Base-by-base conservation (phyloP, 805 yeast species). In the Candida pseudofarinosa region DNA sequence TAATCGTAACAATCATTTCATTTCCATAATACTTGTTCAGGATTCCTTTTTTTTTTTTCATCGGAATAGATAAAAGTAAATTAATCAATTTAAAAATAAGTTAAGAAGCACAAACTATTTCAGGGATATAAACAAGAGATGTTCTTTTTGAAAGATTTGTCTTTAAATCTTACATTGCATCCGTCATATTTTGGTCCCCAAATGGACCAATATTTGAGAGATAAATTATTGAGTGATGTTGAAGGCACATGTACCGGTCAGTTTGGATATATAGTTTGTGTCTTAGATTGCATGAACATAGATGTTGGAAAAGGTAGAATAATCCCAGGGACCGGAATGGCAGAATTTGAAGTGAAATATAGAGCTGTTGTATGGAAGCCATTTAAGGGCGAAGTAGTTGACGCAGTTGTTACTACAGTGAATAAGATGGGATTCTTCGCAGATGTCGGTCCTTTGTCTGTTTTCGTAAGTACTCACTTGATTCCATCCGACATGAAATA, bases 181-280 rank as follows among this genome's bases (percentile, higher is more conserved):
- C 99, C 99, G 41, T 89, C 98, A 28, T 93, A 83, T 65, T 91
- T 90, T 60, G 99, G 99, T 1, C 97, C 98, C 3, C 95, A 90
- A 54, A 93, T 93, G 98, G 89, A 86, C 66, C 95, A 88, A 60
- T 91, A 82, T 59, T 73, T 93, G 53, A 81, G 95, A 60, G 87
- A 89, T 59, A 90, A 91, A 64, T 75, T 93, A 48, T 76, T 93
- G 45, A 89, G 88, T 51, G 99, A 93, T 60, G 99, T 93, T 35
- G 99, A 93, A 68, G 99, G 99, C 19, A 89, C 98, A 1, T 93
- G 98, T 68, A 90, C 98, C 0, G 99, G 99, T 55, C 96, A 93
- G 65, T 93, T 93, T 71, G 99, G 99, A 12, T 93, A 93, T 63
- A 93, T 93, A 52, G 83, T 93, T 44, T 91, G 97, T 67, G 99